Evolutionary conservation across 306 rosid species (phyloP).

Genomic region (Trifolium dubium): DNA sequence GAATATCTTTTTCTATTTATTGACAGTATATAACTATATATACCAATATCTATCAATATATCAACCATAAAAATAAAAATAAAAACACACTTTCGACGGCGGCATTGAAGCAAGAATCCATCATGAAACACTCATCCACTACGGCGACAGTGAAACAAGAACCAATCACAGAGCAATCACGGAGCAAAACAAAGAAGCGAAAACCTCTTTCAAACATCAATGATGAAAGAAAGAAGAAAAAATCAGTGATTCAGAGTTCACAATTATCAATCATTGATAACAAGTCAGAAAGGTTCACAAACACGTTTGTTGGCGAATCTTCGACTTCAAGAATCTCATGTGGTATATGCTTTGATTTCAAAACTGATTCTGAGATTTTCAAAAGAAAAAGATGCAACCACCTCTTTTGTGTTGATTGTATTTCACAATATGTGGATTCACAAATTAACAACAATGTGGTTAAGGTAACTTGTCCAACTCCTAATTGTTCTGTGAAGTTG

Average conservation of each 20-base stretch:
- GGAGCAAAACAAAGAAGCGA: neutral
- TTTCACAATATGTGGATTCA: neutral
- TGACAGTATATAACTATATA: too few relatives aligned
- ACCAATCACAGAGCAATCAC: too few relatives aligned
- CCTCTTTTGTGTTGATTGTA: slow-evolving; percentile 5
- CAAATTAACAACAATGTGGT: neutral
- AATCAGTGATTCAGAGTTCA: neutral
- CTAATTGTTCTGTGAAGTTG: neutral
- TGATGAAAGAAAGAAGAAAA: neutral
- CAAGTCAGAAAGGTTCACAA: neutral
- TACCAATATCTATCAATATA: too few relatives aligned
- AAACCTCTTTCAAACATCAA: neutral
- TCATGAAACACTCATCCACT: too few relatives aligned
- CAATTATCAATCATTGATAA: neutral
- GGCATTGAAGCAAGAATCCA: too few relatives aligned
- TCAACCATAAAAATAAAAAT: too few relatives aligned
- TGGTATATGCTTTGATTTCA: slow-evolving; percentile 27
- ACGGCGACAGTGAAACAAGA: too few relatives aligned
- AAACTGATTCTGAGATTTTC: neutral
- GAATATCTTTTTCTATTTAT: too few relatives aligned
- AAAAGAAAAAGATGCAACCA: slow-evolving; percentile 11
- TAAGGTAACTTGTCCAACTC: slow-evolving; percentile 29
- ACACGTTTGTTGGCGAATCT: neutral
- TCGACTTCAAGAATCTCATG: neutral
- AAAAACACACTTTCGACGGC: too few relatives aligned